These are phyloP conservation scores for Thuja plicata DNA, from an alignment of 83 land plant genomes.

Conservation along the genomic window DNA sequence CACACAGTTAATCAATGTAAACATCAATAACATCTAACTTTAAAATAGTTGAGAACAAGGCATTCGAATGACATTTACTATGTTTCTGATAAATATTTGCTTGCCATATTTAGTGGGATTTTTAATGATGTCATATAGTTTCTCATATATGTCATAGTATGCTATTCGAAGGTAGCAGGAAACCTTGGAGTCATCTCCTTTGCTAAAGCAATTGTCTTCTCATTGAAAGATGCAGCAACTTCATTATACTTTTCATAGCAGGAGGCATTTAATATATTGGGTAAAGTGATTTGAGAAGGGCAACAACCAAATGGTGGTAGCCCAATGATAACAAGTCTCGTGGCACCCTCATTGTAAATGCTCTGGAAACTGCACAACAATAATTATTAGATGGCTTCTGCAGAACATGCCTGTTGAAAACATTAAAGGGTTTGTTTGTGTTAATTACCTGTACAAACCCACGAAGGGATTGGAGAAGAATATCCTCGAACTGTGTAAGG, in stretches of 20 bases:
- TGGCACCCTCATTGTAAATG: not conserved
- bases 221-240: not conserved
- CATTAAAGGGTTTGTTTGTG: not conserved
- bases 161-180: constrained; percentile 12
- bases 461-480: constrained; percentile 2
- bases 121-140: constrained; percentile 21
- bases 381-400: not conserved
- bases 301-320: not conserved
- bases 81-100: not conserved
- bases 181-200: not conserved
- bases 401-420: too few species aligned
- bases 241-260: not conserved
- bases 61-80: too few species aligned
- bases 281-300: not conserved
- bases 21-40: too few species aligned
- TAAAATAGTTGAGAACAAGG: too few species aligned
- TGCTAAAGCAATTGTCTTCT: not conserved
- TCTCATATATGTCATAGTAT: constrained; percentile 23
- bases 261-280: not conserved
- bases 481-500: constrained; percentile 15
- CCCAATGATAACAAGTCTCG: not conserved
- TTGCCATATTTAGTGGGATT: constrained; percentile 25
- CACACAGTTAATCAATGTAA: not conserved
- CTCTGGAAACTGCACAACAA: not conserved
- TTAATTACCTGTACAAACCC: constrained; percentile 7